Base-by-base conservation (phyloP, 176 grass and related monocot genomes). In the Microstegium vimineum region DNA sequence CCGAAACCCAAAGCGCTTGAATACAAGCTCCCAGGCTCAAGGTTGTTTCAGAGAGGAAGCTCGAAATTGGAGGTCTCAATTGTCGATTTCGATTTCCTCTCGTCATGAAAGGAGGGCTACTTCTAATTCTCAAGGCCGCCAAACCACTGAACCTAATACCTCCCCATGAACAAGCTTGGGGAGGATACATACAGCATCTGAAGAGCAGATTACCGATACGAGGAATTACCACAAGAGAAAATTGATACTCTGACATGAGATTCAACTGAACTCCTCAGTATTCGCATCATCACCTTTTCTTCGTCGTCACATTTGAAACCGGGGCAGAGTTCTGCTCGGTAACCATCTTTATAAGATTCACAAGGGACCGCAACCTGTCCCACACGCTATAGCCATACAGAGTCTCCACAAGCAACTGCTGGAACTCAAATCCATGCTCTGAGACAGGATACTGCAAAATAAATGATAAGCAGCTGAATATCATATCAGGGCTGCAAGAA, bases 381-480 rank as follows among this genome's bases (percentile, higher is more conserved):
- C 95, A 91, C 36, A 94, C 79, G n/a, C 73, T 93, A 43, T 90
- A 77, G 17, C 92, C 88, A 13, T 98, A 98, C 8, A 98, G 92
- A 52, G 95, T 91, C 80, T 86, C 90, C 0, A 93, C 90, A 6
- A 95, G 88, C 11, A 91, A 84, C 87, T 91, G 68, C 86, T 95
- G 92, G 83, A 91, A 98, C 62, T 86, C 84, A 74, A 98, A 98
- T 1, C 86, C 90, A 74, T 91, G 82, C 89, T 91, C 90, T 15
- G 90, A 84, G 10, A 98, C 79, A 32, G 95, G 95, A 71, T 98
- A 98, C 92, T 98, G 82, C 73, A 23, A 71, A 83, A n/a, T n/a
- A n/a, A 65, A 81, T 14, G 16, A 23, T 17, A 28, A 72, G 72
- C 12, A 68, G 8, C 13, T 59, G 66, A 20, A 73, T 63, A 70